Evolutionary conservation across 2,329 filamentous ascomycete genomes (phyloP).

Genomic region (Colletotrichum spinosum): DNA sequence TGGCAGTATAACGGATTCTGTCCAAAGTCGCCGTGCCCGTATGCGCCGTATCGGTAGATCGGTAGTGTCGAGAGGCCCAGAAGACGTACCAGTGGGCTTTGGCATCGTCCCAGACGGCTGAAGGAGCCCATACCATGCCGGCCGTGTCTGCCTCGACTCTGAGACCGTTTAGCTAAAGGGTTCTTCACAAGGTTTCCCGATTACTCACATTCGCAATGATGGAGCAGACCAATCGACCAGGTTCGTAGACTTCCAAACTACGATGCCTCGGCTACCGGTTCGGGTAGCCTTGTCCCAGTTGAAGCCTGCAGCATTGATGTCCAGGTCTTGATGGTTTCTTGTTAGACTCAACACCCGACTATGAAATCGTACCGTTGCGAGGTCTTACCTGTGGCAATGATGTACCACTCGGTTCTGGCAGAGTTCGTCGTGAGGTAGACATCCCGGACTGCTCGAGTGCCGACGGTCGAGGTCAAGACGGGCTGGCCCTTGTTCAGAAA

Average conservation of each 20-base stretch:
- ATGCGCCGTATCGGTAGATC: conserved; percentile 55
- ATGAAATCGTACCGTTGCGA: too few relatives aligned
- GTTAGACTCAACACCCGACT: neutral
- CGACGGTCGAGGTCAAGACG: conserved; percentile 48
- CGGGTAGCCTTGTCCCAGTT: conserved; percentile 51
- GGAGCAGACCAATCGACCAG: conserved; percentile 49
- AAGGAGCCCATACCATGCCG: conserved; percentile 53
- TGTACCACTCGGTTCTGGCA: conserved; percentile 48
- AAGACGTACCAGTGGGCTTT: conserved; percentile 57
- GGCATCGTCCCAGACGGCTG: conserved; percentile 49
- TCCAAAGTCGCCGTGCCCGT: conserved; percentile 54
- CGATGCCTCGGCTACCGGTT: conserved; percentile 49
- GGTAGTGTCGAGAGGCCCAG: conserved; percentile 60
- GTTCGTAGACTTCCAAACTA: conserved; percentile 51
- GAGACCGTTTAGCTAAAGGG: neutral
- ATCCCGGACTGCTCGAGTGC: conserved; percentile 49
- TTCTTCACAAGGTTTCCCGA: too few relatives aligned
- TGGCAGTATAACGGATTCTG: conserved; percentile 62
- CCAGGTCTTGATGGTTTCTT: conserved; percentile 44
- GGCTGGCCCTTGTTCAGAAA: conserved; percentile 48
- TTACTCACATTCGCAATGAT: conserved; percentile 38
- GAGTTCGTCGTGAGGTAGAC: conserved; percentile 49
- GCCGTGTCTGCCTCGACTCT: conserved; percentile 49
- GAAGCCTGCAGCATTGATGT: conserved; percentile 49
- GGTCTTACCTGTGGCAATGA: conserved; percentile 49